Base-by-base conservation (phyloP, 208 protist genomes). In the Crithidia fasciculata region DNA sequence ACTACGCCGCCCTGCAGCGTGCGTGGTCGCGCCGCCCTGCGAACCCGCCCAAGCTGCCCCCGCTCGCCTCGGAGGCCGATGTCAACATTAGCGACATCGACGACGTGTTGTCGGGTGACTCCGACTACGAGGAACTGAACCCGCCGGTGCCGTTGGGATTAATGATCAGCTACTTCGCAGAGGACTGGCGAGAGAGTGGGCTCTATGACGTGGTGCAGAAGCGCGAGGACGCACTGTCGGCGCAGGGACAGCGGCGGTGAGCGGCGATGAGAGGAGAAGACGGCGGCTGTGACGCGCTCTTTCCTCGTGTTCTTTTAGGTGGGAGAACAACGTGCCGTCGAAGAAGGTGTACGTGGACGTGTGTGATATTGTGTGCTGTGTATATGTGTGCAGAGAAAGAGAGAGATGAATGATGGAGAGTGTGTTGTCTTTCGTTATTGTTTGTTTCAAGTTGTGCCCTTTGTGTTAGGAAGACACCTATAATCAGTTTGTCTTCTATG, bases 131-230 rank as follows among this genome's bases (percentile, higher is more conserved):
- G 77, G 83, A 82, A 54, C 39, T 93, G 57, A 71, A 49, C 13
- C 89, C 89, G 10, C 72, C 84, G 5, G 84, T 94, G 69, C 86
- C 89, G 45, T 76, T 94, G 18, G 70, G 58, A 10, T 81, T 87
- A 53, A 89, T 91, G 84, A 85, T 94, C 28, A 79, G 84, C 28
- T 69, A 90, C 49, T 78, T 94, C 28, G 80, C 84, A 7, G 84
- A 80, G 13, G 81, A 94, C 54, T 94, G 89, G 89, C 77, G 79
- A 41, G 84, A 84, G n/a, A 82, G 75, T 16, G 89, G 89, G 13
- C 68, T 94, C 9, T 94, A 88, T 59, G 86, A 86, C 13, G 67
- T 79, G 6, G 80, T 76, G 10, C 76, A 79, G 44, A 55, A 72
- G 41, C 74, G 75, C 10, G 74, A 72, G 15, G 68, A 74, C 61